Percentiles rank a stretch among this genome's conserved stretches.
Conservation (phyloP, 176 grass and related monocot species). For the Tillandsia leiboldiana region DNA sequence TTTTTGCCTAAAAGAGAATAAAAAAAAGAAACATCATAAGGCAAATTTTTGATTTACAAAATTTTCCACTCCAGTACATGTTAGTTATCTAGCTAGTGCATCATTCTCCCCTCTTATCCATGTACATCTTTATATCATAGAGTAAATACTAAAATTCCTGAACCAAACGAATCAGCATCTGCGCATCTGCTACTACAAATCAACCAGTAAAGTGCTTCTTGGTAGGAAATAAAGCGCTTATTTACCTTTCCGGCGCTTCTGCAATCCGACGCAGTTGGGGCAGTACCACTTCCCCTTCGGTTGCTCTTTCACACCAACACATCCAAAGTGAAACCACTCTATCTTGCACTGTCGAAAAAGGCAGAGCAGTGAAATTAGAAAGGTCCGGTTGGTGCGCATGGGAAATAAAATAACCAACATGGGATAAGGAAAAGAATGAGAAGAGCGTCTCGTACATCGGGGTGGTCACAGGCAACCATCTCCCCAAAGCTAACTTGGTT, state of each 20-base stretch:
- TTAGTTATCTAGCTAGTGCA: too few species aligned
- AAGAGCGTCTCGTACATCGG: conserved; percentile 36
- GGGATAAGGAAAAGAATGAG: background rate
- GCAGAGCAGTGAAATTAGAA: background rate
- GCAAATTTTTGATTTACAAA: too few species aligned
- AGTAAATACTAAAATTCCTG: too few species aligned
- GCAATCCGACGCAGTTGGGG: conserved; percentile 48
- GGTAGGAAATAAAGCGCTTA: conserved; percentile 13
- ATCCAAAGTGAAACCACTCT: conserved; percentile 94
- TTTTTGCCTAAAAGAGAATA: too few species aligned
- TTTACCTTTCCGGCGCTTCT: conserved; percentile 79
- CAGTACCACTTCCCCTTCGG: conserved; percentile 98
- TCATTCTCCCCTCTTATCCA: too few species aligned
- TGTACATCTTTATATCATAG: too few species aligned
- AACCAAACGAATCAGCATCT: too few species aligned
- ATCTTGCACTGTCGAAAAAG: conserved; percentile 76
- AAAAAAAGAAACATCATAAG: too few species aligned
- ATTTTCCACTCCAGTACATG: too few species aligned
- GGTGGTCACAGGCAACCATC: conserved; percentile 91
- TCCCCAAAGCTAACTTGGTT: conserved; percentile 93
- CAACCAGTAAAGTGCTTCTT: too few species aligned
- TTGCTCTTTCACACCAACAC: conserved; percentile 85
- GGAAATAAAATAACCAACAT: background rate
- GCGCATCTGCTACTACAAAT: too few species aligned
- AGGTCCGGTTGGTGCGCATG: background rate